These are phyloP conservation scores for Hygrophorus russula DNA, from an alignment of 768 basidiomycete genomes.

Conservation along the genomic window DNA sequence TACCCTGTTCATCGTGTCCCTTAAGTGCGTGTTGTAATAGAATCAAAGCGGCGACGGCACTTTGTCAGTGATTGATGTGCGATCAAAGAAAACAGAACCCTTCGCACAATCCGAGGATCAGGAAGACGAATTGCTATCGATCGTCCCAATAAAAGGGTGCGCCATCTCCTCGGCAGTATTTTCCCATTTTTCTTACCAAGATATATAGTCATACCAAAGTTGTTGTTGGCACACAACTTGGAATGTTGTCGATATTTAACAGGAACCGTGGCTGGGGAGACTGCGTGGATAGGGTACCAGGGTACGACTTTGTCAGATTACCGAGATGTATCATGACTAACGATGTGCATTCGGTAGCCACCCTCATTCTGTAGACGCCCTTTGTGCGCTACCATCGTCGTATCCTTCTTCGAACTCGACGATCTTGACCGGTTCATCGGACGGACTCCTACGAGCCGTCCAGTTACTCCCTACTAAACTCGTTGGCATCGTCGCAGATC, in stretches of 20 bases:
- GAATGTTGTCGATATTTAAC: constrained; percentile 86
- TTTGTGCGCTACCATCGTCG: constrained; percentile 59
- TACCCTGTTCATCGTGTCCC: background rate
- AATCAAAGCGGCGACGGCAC: constrained; percentile 77
- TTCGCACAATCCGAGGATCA: constrained; percentile 89
- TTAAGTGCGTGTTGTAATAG: background rate
- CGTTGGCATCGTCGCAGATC: constrained; percentile 82
- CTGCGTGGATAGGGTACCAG: constrained; percentile 83
- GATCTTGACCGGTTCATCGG: constrained; percentile 84
- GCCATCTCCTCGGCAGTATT: constrained; percentile 11
- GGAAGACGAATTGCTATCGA: constrained; percentile 86
- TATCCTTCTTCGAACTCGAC: constrained; percentile 51
- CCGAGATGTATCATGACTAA: background rate
- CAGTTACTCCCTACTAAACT: constrained; percentile 84
- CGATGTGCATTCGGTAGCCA: constrained; percentile 38
- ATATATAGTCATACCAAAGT: constrained; percentile 59
- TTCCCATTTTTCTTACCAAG: constrained; percentile 3
- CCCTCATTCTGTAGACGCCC: constrained; percentile 82
- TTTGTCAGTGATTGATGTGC: constrained; percentile 83
- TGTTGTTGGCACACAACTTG: constrained; percentile 82
- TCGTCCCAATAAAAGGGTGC: constrained; percentile 75
- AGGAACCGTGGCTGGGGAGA: constrained; percentile 82
- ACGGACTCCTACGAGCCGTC: constrained; percentile 81
- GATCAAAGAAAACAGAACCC: constrained; percentile 69
- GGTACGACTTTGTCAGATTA: constrained; percentile 32